Evolutionary conservation across 2,329 filamentous ascomycete species (phyloP).

Genomic region (Stylonectria norvegica): DNA sequence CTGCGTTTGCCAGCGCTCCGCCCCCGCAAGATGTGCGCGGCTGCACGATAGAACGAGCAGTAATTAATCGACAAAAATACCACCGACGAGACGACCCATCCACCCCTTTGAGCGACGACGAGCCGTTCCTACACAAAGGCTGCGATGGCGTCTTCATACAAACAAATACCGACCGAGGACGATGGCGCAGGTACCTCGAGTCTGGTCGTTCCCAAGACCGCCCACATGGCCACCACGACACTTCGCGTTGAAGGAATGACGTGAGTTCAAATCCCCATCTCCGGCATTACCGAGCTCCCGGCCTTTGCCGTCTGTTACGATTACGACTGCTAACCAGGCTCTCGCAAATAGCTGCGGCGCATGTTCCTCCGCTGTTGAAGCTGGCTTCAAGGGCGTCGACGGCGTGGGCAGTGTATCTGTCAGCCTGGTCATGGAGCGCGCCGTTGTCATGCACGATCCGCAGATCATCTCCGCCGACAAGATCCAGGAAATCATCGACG

Average conservation of each 20-base stretch:
- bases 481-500: constrained; percentile 83
- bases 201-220: constrained; percentile 33
- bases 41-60: constrained; percentile 20
- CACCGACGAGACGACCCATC: constrained; percentile 6
- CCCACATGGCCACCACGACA: constrained; percentile 84
- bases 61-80: constrained; percentile 17
- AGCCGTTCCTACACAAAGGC: constrained; percentile 32
- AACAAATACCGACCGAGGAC: constrained; percentile 45
- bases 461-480: constrained; percentile 68
- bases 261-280: constrained; percentile 42
- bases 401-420: constrained; percentile 86
- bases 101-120: constrained; percentile 3
- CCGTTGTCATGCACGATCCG: constrained; percentile 89
- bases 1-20: constrained; percentile 1
- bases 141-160: constrained; percentile 50
- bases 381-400: constrained; percentile 76
- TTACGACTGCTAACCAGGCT: constrained; percentile 1
- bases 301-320: constrained; percentile 2
- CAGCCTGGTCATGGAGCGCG: constrained; percentile 90
- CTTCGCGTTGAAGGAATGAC: constrained; percentile 87
- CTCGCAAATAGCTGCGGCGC: constrained; percentile 68
- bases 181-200: constrained; percentile 19
- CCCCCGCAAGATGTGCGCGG: constrained; percentile 18
- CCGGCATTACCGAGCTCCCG: constrained; percentile 4
- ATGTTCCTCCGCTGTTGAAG: constrained; percentile 93